A percentile compares a stretch with the other conserved stretches of the same genome.
These are phyloP conservation scores for Hibiscus trionum DNA, from an alignment of 345 rosid species.

Conservation along the genomic window DNA sequence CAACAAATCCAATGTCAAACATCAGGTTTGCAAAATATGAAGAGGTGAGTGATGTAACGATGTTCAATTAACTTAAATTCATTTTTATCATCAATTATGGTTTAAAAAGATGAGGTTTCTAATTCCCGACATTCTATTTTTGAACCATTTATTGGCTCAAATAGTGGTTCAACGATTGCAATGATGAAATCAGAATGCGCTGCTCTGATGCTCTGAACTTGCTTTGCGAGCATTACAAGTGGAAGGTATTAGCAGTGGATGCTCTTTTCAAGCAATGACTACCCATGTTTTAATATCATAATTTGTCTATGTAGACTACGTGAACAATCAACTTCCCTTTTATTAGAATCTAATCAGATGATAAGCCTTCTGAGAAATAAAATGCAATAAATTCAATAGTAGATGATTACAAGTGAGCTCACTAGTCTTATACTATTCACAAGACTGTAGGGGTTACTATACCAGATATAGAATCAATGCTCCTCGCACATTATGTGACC, in stretches of 20 bases:
- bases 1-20: constrained; percentile 22
- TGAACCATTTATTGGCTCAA: constrained; percentile 22
- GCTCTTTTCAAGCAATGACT: not conserved
- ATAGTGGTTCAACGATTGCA: constrained; percentile 74
- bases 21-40: constrained; percentile 51
- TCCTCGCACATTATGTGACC: constrained; percentile 61
- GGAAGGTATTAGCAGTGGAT: constrained; percentile 44
- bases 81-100: not conserved
- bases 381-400: not conserved
- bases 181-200: constrained; percentile 37
- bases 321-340: not conserved
- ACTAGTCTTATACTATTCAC: constrained; percentile 14
- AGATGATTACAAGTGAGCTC: not conserved
- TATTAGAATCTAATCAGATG: not conserved
- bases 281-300: not conserved
- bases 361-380: not conserved
- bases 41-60: constrained; percentile 32
- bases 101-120: not conserved
- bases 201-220: constrained; percentile 38
- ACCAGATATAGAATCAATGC: constrained; percentile 73
- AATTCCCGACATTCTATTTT: not conserved
- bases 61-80: not conserved
- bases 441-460: constrained; percentile 55
- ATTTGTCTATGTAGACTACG: not conserved
- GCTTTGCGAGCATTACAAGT: constrained; percentile 33